Evolutionary conservation across 2,329 filamentous ascomycete species (phyloP), one percentile per base, ranked within the genome.

Genomic region (Sporothrix pseudoabietina): DNA sequence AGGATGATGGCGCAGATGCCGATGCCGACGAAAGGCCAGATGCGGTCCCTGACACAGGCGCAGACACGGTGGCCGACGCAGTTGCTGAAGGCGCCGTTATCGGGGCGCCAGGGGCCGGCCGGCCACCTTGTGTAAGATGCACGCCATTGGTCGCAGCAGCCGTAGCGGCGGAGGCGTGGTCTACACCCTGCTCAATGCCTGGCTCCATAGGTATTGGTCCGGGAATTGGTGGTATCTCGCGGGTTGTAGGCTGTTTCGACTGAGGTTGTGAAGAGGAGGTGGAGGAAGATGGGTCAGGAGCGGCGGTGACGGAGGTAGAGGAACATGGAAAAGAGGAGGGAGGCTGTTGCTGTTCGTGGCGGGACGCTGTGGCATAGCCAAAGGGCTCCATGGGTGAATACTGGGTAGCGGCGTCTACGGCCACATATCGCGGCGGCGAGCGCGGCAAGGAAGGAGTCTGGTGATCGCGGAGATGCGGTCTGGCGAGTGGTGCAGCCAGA

Each of bases 381-480:
- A 83, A 82, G 54, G 82, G 81, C 78, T 85, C 83, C 83, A 84
- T 85, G 59, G 84, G 83, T 78, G 84, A 85, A 77, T 85, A 85
- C 77, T 85, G 84, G 30, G 84, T 85, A 68, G 82, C 83, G 70
- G 83, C 84, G 77, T 86, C 84, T 78, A 85, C 82, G 79, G 75
- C 82, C 80, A 59, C 75, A 76, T 75, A 73, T 47, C 44, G 72
- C 30, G 35, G 72, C 63, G 73, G 61, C 41, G 55, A 39, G 55
- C 69, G 26, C 47, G 35, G 12, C 26, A 35, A 44, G 14, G 19
- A 54, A 10, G 19, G 44, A 22, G 26, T n/a, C 6, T 44, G 22
- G 10, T n/a, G 39, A 14, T 39, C 22, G 10, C 10, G 22, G 52
- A 8, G 52, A 55, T 55, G 32, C 4, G 71, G 63, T 26, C 26